Evolutionary conservation across 371 early-diverging fungal species (phyloP), one percentile per base, ranked within the genome.

Genomic region (Syncephalastrum monosporum): DNA sequence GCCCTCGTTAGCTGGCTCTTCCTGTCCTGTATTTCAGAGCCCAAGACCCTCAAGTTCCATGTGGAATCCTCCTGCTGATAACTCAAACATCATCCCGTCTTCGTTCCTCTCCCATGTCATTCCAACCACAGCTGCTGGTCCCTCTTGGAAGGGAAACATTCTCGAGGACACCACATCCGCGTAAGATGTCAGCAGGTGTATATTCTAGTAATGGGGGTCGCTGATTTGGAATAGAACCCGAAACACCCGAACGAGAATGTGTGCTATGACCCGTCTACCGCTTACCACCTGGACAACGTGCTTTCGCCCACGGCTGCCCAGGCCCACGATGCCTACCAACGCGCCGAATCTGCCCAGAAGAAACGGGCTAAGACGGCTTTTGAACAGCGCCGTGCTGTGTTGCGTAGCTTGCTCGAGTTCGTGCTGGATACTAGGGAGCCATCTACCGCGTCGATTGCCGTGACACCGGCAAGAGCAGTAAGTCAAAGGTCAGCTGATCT

Each of bases 231-330:
- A 29, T 57, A 87, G 87, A 77, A 84, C 53, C 64, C 75, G 17
- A 55, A 57, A 33, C 69, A 78, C 24, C 84, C 85, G 5, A 71
- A 68, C 13, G 74, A 64, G n/a, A 92, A 93, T 67, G 71, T 82
- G 24, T 93, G 94, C 68, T 91, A 84, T 65, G 94, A 94, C 57
- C 94, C 94, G n/a, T 79, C 94, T 42, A 93, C 93, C 42, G 94
- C 91, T 16, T 83, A 83, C 45, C 82, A 78, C 41, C 79, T 94
- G 33, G 87, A 80, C 33, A 80, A 74, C n/a, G 82, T 89, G 17
- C 73, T 70, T 42, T 82, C 84, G 4, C 83, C 84, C 41, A 75
- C 87, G 8, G 63, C 73, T 1, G 67, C 69, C 10, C 75, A 92
- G 52, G 83, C 93, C 16, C 55, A 74, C 24, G 79, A 64, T 17